Percentiles rank a stretch among this genome's conserved stretches.
phyloP scores from a whole-genome alignment of 805 yeast species.

The Starmerella riodocensis region DNA sequence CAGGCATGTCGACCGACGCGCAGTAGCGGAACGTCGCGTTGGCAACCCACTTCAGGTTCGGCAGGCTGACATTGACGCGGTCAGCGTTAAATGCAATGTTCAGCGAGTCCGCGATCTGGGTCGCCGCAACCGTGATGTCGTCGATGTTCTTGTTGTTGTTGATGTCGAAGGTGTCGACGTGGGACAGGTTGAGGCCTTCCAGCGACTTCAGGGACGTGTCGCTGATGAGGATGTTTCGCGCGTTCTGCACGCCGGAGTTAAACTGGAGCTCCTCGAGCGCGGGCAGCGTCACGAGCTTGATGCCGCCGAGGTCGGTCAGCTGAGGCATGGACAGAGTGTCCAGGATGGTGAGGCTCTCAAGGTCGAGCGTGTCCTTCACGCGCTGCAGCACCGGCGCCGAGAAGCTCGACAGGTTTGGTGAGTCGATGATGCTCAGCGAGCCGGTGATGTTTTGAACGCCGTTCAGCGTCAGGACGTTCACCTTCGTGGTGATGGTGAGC shows the following conservation, averaged over 20 bases:
- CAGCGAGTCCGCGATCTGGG: conserved; percentile 59
- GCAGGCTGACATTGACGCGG: conserved; percentile 42
- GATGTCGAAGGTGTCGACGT: conserved; percentile 38
- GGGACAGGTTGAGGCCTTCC: conserved; percentile 29
- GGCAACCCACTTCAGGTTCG: conserved; percentile 66
- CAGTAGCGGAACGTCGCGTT: conserved; percentile 76
- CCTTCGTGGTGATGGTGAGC: conserved; percentile 55
- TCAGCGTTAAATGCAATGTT: conserved; percentile 79
- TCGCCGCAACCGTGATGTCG: conserved; percentile 52
- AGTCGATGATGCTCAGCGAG: conserved; percentile 51
- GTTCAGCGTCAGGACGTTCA: conserved; percentile 38
- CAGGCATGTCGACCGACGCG: conserved; percentile 53
- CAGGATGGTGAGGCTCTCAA: conserved; percentile 54
- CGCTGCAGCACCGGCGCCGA: conserved; percentile 67
- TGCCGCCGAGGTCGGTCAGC: conserved; percentile 68
- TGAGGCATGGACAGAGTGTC: conserved; percentile 58
- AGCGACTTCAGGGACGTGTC: conserved; percentile 32
- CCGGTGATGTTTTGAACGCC: conserved; percentile 72
- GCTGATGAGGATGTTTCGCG: conserved; percentile 45
- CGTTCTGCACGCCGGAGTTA: conserved; percentile 54
- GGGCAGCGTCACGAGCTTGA: conserved; percentile 74
- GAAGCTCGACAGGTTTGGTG: conserved; percentile 48
- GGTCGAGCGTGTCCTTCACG: conserved; percentile 56
- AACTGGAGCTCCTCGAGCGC: conserved; percentile 62
- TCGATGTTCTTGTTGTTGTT: conserved; percentile 77